Base-by-base conservation (phyloP, 176 grass and related monocot species). In the Carex scoparia region DNA sequence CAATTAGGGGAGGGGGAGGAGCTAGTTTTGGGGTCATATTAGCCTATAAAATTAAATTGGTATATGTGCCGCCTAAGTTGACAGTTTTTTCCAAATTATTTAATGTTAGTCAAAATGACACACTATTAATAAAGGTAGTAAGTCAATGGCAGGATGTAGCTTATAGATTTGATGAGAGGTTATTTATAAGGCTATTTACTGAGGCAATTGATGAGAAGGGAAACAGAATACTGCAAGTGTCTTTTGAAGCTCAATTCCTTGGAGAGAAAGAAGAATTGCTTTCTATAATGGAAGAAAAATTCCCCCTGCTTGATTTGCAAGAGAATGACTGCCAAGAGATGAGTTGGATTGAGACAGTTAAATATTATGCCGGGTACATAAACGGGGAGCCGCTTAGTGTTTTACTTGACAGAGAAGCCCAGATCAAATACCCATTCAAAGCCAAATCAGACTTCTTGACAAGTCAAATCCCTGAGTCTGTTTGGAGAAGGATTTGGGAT, bases 381-480 rank as follows among this genome's bases (percentile, higher is more conserved):
- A 83, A 83, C 13, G 51, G 49, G 16, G 79, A 71, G 67, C 49
- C 65, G 53, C 86, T 83, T 32, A 70, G 61, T 13, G 48, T 59
- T 59, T 79, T 86, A 31, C 79, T 87, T 32, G 40, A 62, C 5
- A 83, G 86, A 68, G 28, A 64, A 62, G 54, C 19, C 30, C 66
- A 83, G 19, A 1, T 16, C 42, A 18, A 79, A 2, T 81, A 7
- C 33, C 67, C 69, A 15, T 84, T 70, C 13, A 90, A 90, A 31
- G 84, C 80, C 11, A 90, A 86, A 64, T 90, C 88, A 42, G 84
- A 86, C 61, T 90, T 86, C 59, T 83, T 90, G 80, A 84, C 67
- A 31, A 48, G 81, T 27, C 69, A 61, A 1, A 61, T 89, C 31
- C 38, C 79, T 28, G 70, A 86, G 67, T 61, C 13, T 5, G 84